A percentile compares a stretch with the other conserved stretches of the same genome.
These are phyloP conservation scores for Fusarium proliferatum DNA, from an alignment of 2,329 filamentous ascomycete genomes.

Conservation along the genomic window DNA sequence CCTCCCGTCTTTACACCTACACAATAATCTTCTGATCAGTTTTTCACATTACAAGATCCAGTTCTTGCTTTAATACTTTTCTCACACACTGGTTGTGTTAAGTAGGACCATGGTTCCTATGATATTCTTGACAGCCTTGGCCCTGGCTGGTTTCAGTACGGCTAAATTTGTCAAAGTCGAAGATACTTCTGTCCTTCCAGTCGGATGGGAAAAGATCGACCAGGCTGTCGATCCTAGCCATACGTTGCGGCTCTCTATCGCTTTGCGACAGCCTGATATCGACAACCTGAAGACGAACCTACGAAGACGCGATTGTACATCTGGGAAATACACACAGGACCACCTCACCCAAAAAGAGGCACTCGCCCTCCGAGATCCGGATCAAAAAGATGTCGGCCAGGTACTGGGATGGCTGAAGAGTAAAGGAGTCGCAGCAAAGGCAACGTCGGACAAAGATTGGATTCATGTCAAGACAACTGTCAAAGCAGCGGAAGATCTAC, in stretches of 20 bases:
- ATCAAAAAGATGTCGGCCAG: constrained; percentile 46
- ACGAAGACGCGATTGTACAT: constrained; percentile 21
- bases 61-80: neutral
- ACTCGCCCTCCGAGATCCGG: constrained; percentile 50
- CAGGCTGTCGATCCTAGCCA: constrained; percentile 39
- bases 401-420: constrained; percentile 57
- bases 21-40: neutral
- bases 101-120: constrained; percentile 27
- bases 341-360: constrained; percentile 54
- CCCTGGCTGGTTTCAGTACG: constrained; percentile 41
- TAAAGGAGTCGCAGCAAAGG: constrained; percentile 49
- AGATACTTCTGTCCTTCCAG: constrained; percentile 42
- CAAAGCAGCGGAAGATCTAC: constrained; percentile 52
- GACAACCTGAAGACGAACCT: constrained; percentile 43
- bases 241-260: constrained; percentile 47
- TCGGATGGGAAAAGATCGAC: constrained; percentile 47
- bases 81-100: neutral
- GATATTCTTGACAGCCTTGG: constrained; percentile 25
- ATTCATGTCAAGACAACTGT: constrained; percentile 57
- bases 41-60: neutral
- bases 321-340: constrained; percentile 12
- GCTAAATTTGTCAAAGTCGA: constrained; percentile 43
- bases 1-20: neutral
- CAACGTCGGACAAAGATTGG: constrained; percentile 53
- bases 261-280: constrained; percentile 48